These are phyloP conservation scores for Sporothrix humicola DNA, from an alignment of 2,329 filamentous ascomycete genomes.

Conservation along the genomic window DNA sequence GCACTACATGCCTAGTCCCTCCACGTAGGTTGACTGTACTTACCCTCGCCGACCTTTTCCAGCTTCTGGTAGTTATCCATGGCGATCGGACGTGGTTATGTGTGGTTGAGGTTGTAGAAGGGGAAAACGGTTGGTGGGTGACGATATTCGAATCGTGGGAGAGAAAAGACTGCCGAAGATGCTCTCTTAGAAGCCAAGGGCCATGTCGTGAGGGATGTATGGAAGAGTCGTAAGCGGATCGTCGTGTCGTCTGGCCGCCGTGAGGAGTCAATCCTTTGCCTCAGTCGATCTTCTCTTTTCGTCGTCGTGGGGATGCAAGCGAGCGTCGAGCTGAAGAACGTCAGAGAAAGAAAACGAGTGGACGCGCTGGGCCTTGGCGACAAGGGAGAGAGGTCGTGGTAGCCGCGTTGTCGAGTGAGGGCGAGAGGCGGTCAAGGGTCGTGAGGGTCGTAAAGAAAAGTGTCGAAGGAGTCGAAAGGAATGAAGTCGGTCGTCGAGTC, in stretches of 20 bases:
- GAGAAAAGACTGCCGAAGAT: neutral
- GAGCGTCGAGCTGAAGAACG: neutral
- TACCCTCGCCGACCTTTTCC: conserved; percentile 91
- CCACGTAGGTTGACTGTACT: conserved; percentile 38
- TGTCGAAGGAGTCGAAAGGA: neutral
- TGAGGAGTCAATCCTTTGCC: neutral
- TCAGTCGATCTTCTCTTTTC: neutral
- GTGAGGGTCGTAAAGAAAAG: neutral
- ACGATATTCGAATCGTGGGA: neutral
- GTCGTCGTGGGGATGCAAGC: conserved; percentile 13
- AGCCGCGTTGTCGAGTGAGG: conserved; percentile 13
- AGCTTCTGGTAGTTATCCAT: conserved; percentile 96
- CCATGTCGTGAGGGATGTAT: neutral
- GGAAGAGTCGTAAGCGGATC: neutral
- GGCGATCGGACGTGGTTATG: conserved; percentile 11
- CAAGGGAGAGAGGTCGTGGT: neutral
- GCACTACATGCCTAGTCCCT: too few species aligned
- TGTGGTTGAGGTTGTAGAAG: neutral
- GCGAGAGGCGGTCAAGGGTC: conserved; percentile 4
- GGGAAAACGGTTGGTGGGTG: neutral
- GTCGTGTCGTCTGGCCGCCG: neutral
- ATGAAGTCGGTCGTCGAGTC: conserved; percentile 25
- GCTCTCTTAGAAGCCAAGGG: conserved; percentile 22
- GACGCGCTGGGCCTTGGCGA: conserved; percentile 20
- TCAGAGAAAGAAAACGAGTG: neutral